These are phyloP conservation scores for Fusarium papillatum DNA, from an alignment of 2,329 filamentous ascomycete species.

Conservation along the genomic window DNA sequence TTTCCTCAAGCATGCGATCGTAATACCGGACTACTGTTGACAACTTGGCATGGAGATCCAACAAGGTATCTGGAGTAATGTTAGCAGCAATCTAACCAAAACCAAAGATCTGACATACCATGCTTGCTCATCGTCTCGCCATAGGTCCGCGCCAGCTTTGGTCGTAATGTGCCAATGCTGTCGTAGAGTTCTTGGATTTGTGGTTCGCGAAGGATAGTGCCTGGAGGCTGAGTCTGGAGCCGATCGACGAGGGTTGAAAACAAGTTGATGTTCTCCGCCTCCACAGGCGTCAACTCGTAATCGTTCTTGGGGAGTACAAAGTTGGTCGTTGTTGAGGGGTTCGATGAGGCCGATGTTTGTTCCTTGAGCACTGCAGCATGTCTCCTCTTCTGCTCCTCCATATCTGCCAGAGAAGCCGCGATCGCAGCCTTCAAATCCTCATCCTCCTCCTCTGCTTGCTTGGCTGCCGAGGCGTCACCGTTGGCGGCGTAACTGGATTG, in stretches of 20 bases:
- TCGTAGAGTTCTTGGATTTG: slow-evolving; percentile 99
- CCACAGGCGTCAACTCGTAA: slow-evolving; percentile 92
- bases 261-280: slow-evolving; percentile 97
- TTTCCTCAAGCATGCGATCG: slow-evolving; percentile 97
- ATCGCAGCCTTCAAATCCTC: slow-evolving; percentile 95
- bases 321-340: slow-evolving; percentile 55
- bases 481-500: slow-evolving; percentile 56
- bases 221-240: slow-evolving; percentile 93
- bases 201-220: slow-evolving; percentile 95
- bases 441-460: slow-evolving; percentile 85
- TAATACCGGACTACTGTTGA: slow-evolving; percentile 98
- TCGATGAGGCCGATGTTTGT: slow-evolving; percentile 68
- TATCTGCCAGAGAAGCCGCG: slow-evolving; percentile 92
- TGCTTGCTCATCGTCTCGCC: slow-evolving; percentile 99
- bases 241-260: slow-evolving; percentile 96
- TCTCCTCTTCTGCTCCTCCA: slow-evolving; percentile 97
- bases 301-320: slow-evolving; percentile 85
- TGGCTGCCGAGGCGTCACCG: slow-evolving; percentile 50
- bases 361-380: slow-evolving; percentile 88
- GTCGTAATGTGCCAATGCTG: slow-evolving; percentile 92
- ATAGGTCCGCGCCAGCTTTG: slow-evolving; percentile 94
- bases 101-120: slow-evolving; percentile 65
- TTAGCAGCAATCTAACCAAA: slow-evolving; percentile 24
- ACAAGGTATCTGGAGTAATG: slow-evolving; percentile 78
- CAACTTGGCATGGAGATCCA: slow-evolving; percentile 95